These are phyloP conservation scores for Cenococcum geophilum DNA, from an alignment of 495 filamentous ascomycete species.

Conservation along the genomic window DNA sequence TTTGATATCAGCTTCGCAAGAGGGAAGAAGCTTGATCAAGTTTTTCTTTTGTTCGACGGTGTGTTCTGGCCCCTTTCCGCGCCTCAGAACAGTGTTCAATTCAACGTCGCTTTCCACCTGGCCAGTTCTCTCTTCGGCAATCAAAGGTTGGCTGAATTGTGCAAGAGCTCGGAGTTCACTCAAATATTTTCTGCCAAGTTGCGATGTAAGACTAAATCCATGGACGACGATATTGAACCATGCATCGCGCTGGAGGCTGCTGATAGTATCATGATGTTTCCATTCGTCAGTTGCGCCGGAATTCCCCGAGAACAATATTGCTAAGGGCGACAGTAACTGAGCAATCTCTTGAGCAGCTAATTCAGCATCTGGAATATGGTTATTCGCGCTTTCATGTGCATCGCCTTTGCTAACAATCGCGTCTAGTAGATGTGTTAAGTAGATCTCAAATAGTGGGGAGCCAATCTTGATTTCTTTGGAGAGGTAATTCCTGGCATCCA, in stretches of 20 bases:
- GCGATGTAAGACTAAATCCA: constrained; percentile 70
- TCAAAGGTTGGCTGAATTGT: constrained; percentile 73
- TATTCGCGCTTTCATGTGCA: constrained; percentile 52
- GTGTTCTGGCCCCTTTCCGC: constrained; percentile 71
- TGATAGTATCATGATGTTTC: constrained; percentile 47
- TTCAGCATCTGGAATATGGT: constrained; percentile 65
- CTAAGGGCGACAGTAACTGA: constrained; percentile 74
- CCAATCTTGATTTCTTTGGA: constrained; percentile 59
- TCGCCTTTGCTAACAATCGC: constrained; percentile 87
- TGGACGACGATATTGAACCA: constrained; percentile 98
- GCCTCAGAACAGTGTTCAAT: constrained; percentile 80
- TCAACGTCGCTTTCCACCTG: constrained; percentile 92
- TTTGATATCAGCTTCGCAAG: constrained; percentile 68
- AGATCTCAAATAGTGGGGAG: constrained; percentile 69
- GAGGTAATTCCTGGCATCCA: constrained; percentile 70
- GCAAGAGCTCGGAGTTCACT: constrained; percentile 77
- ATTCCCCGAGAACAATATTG: constrained; percentile 61
- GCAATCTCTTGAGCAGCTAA: constrained; percentile 77
- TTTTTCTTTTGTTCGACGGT: constrained; percentile 71
- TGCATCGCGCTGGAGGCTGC: constrained; percentile 71
- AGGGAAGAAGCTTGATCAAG: constrained; percentile 64
- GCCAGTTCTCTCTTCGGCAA: constrained; percentile 77
- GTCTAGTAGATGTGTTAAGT: constrained; percentile 76
- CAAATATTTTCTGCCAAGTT: constrained; percentile 57
- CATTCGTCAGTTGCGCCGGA: constrained; percentile 35